These are phyloP conservation scores for Apiospora hydei DNA, from an alignment of 2,329 filamentous ascomycete genomes.

Conservation along the genomic window DNA sequence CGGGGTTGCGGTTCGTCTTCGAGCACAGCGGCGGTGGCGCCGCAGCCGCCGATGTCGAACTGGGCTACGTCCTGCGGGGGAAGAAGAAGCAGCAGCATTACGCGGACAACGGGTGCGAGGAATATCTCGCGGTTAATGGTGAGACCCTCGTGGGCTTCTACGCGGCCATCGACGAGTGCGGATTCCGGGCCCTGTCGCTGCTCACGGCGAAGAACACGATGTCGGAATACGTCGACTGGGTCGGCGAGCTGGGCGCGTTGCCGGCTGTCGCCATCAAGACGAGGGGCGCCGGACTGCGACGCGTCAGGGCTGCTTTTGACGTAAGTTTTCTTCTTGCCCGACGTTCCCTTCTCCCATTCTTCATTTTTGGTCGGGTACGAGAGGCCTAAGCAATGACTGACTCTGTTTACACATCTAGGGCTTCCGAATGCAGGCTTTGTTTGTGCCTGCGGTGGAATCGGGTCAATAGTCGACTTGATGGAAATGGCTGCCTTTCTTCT, in stretches of 20 bases:
- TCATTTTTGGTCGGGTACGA: not conserved
- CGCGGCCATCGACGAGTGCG: slow-evolving; percentile 32
- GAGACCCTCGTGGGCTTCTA: slow-evolving; percentile 34
- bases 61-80: slow-evolving; percentile 33
- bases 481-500: not conserved
- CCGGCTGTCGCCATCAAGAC: slow-evolving; percentile 27
- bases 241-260: slow-evolving; percentile 29
- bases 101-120: slow-evolving; percentile 25
- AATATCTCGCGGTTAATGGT: slow-evolving; percentile 31
- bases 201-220: slow-evolving; percentile 29
- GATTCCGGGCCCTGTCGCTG: slow-evolving; percentile 34
- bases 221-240: slow-evolving; percentile 35
- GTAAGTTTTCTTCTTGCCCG: slow-evolving; percentile 28
- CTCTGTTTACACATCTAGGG: slow-evolving; percentile 10
- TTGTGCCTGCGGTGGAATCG: slow-evolving; percentile 20
- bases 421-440: slow-evolving; percentile 27
- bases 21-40: not conserved
- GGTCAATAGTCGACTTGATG: not conserved
- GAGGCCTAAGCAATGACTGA: not conserved
- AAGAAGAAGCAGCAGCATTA: slow-evolving; percentile 26
- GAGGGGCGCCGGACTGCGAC: slow-evolving; percentile 24
- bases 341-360: not conserved
- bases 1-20: slow-evolving; percentile 35
- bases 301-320: slow-evolving; percentile 35
- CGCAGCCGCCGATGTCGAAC: slow-evolving; percentile 30